These are phyloP conservation scores for Heliophila coronopifolia DNA, from an alignment of 441 rosid genomes.

Conservation along the genomic window DNA sequence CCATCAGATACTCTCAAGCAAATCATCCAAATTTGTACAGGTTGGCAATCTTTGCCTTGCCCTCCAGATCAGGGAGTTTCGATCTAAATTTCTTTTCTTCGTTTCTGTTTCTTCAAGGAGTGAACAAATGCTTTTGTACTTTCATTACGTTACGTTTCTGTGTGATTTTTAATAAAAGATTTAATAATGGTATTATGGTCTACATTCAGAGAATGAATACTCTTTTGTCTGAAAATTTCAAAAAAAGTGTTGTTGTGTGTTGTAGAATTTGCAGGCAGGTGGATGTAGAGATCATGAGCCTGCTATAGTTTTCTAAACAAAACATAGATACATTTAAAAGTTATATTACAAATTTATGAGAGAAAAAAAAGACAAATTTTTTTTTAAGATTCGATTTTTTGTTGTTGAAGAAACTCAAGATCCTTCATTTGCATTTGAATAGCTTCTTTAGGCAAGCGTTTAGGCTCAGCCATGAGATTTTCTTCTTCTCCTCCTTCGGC, in stretches of 20 bases:
- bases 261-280: too few relatives aligned
- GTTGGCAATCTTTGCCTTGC: conserved; percentile 46
- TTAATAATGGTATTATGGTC: too few relatives aligned
- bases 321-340: too few relatives aligned
- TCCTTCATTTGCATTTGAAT: conserved; percentile 81
- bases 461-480: conserved; percentile 32
- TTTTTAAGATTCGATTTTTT: conserved; percentile 46
- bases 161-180: conserved; percentile 8
- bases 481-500: conserved; percentile 50
- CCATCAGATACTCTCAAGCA: conserved; percentile 54
- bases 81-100: not conserved
- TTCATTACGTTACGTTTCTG: conserved; percentile 13
- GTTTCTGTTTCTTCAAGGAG: not conserved
- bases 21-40: conserved; percentile 41
- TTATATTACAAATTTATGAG: too few relatives aligned
- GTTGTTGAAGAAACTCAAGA: conserved; percentile 74
- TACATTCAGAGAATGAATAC: too few relatives aligned
- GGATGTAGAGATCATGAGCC: too few relatives aligned
- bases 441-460: conserved; percentile 70
- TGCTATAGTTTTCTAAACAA: too few relatives aligned
- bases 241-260: too few relatives aligned
- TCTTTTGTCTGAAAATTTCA: too few relatives aligned
- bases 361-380: not conserved
- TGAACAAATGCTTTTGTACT: conserved; percentile 20
- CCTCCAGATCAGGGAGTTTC: conserved; percentile 35